Base-by-base conservation (phyloP, 441 rosid genomes). In the Brassica hybrid region DNA sequence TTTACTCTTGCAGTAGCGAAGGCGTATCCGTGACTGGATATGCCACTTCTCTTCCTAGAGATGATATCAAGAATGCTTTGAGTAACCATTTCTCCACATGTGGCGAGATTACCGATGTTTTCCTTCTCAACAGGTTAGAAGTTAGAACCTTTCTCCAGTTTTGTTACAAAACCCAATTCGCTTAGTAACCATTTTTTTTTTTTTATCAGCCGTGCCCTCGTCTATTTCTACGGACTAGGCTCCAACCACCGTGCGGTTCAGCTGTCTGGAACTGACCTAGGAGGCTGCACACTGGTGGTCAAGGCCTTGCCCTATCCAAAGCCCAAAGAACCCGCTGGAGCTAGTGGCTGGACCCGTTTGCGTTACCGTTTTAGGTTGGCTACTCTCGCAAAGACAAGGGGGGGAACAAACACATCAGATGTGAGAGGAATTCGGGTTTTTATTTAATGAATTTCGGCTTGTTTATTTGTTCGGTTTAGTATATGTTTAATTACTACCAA, bases 201-300 rank as follows among this genome's bases (percentile, higher is more conserved):
- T 48, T 13, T 12, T 43, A 38, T 36, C 45, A 48, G 54, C 17
- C 54, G 54, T n/a, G 54, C 54, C 17, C 54, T 48, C 7, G 54
- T 48, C 7, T 48, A 48, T 7, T 48, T 48, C 54, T 48, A 48
- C 54, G 54, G 3, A 48, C 17, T n/a, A 48, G 54, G 54, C 54
- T 48, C 54, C 54, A 48, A 48, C 54, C 5, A 48, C 54, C 54
- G 54, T n/a, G 52, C 54, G 54, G 54, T 48, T 48, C 52, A 45
- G 52, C 52, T 45, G 14, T 45, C 52, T 45, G 52, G 52, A 48
- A 48, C 54, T 0, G 54, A 48, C 17, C 54, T 48, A 48, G 54
- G 54, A 48, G 54, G 54, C 54, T 48, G 17, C 54, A 48, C 17
- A n/a, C 2, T 48, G 54, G 54, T 13, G 54, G 54, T 48, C 54